Evolutionary conservation across 2,329 filamentous ascomycete species (phyloP), one percentile per base, ranked within the genome.

Genomic region (Alternaria triticimaculans): DNA sequence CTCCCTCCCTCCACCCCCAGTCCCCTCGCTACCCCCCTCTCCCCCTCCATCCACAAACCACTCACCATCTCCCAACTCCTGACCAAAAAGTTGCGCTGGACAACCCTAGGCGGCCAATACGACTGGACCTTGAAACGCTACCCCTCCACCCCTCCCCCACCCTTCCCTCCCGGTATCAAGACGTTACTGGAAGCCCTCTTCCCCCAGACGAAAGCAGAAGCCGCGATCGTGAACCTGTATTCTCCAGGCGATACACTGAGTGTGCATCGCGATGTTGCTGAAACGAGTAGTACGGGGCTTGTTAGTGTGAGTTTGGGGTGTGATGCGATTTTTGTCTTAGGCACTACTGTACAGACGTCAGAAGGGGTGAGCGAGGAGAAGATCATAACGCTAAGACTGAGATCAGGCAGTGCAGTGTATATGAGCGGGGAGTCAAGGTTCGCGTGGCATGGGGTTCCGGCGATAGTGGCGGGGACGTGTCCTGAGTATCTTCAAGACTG

Each of bases 371-470:
- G 10, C 10, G 26, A 58, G 62, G 75, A 79, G 11, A 75, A 49
- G 28, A 66, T 62, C 20, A 67, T 63, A 28, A 63, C 43, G 20
- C 55, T 80, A 2, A 62, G 77, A 21, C 83, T 98, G 41, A 86
- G 90, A 23, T 97, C 93, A 1, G 95, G 96, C 0, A 95, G 97
- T 82, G 93, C 90, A 1, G 88, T 98, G 1, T 94, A 96, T 75
- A 98, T 99, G 95, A 90, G 88, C 54, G 87, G 91, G 20, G 85
- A 89, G 62, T 91, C 92, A 5, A 86, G 96, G 46, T 97, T 93
- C 80, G 94, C 95, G 3, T 98, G 95, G 95, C 96, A 98, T 81
- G 94, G 92, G 12, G 94, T 98, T 12, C 94, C 96, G 6, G 96
- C 94, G 78, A 90, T 98, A 12, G 76, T 97, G 37, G 86, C 88